Evolutionary conservation across 257 asterid species (phyloP).

Genomic region (Nicotiana tabacum): DNA sequence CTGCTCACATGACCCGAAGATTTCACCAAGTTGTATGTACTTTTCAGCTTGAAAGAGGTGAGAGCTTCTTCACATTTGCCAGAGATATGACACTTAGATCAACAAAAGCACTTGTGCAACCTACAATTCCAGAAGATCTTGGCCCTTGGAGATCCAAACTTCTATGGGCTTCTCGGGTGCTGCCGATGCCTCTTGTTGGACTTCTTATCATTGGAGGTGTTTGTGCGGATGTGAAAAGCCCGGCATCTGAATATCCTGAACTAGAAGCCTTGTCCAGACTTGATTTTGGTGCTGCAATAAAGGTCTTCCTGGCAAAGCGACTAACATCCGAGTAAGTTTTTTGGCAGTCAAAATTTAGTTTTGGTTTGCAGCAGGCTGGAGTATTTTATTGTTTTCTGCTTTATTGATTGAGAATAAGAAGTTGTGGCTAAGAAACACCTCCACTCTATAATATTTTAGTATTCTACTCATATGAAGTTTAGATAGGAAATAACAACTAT

Average conservation of each 20-base stretch:
- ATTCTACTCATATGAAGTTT: no score
- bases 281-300: conserved; percentile 91
- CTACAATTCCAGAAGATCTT: conserved; percentile 65
- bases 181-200: conserved; percentile 98
- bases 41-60: conserved; percentile 85
- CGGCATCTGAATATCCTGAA: conserved; percentile 66
- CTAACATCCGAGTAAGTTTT: conserved; percentile 83
- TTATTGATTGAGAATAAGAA: background rate
- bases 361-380: background rate
- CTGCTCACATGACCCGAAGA: background rate
- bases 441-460: background rate
- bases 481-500: no score
- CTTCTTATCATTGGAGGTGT: conserved; percentile 79
- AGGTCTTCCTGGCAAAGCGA: conserved; percentile 88
- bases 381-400: background rate
- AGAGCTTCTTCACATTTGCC: conserved; percentile 92
- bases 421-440: background rate
- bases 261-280: conserved; percentile 89
- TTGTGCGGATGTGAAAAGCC: conserved; percentile 67
- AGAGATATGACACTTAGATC: conserved; percentile 89
- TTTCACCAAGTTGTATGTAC: background rate
- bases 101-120: conserved; percentile 70
- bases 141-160: conserved; percentile 94
- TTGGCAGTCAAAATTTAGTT: background rate
- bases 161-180: conserved; percentile 79